phyloP scores from a whole-genome alignment of 495 filamentous ascomycete species.

The Articulospora tetracladia region DNA sequence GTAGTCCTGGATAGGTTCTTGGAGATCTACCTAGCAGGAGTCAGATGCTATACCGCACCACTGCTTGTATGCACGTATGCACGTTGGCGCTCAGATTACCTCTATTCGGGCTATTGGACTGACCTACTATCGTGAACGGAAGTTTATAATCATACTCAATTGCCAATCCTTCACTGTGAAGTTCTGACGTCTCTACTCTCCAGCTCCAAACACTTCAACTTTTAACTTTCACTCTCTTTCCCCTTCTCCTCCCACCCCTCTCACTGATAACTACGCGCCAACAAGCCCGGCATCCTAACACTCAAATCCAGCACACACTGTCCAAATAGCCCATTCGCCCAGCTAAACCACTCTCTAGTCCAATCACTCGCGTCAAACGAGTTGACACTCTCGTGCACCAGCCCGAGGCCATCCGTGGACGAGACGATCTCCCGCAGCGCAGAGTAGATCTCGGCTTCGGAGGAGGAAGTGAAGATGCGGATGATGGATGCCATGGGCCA shows the following conservation, averaged over 20 bases:
- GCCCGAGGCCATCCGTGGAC: conserved; percentile 46
- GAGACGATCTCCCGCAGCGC: conserved; percentile 46
- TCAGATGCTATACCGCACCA: too few species aligned
- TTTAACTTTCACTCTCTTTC: not conserved
- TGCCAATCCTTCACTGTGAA: too few species aligned
- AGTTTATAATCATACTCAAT: too few species aligned
- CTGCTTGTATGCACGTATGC: too few species aligned
- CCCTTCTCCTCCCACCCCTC: not conserved
- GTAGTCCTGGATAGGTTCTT: too few species aligned
- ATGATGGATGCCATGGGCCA: conserved; percentile 59
- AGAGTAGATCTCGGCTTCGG: conserved; percentile 48
- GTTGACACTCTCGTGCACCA: conserved; percentile 50
- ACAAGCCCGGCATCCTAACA: conserved; percentile 33
- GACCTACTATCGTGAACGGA: too few species aligned
- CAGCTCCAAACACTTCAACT: not conserved
- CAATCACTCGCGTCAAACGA: conserved; percentile 44
- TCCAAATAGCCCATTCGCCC: conserved; percentile 68
- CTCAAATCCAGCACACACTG: conserved; percentile 59
- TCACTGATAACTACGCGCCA: conserved; percentile 35
- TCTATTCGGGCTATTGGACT: too few species aligned
- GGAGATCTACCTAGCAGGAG: too few species aligned
- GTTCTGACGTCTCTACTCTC: too few species aligned
- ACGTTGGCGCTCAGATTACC: too few species aligned
- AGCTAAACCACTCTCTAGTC: conserved; percentile 66
- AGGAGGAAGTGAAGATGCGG: conserved; percentile 49